phyloP scores from a whole-genome alignment of 202 grass and related monocot genomes.

The Dendrocalamus latiflorus region DNA sequence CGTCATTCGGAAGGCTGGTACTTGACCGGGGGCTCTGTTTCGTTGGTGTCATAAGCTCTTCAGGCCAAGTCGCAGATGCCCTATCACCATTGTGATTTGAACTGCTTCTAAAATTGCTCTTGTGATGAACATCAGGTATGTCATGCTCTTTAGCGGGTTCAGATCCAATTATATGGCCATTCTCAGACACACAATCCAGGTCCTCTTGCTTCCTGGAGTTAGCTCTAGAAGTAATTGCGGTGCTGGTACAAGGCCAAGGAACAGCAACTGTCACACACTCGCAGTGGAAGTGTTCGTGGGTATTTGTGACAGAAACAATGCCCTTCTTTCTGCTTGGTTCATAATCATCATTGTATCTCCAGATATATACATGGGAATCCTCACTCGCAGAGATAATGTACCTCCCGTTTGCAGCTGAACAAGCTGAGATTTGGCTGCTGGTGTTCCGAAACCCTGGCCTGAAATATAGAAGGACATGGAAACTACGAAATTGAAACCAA shows the following conservation, averaged over 20 bases:
- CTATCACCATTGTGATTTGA: constrained; percentile 33
- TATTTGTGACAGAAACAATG: constrained; percentile 52
- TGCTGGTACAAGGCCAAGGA: constrained; percentile 50
- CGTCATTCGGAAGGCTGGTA: constrained; percentile 23
- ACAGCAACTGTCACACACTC: constrained; percentile 68
- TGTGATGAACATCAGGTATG: background rate
- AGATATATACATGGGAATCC: constrained; percentile 85
- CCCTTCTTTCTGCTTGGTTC: constrained; percentile 49
- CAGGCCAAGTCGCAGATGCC: constrained; percentile 68
- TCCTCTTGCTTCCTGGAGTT: constrained; percentile 30
- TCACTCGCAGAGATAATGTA: constrained; percentile 88
- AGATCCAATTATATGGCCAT: constrained; percentile 13
- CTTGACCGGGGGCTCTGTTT: constrained; percentile 43
- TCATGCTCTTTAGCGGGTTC: constrained; percentile 22
- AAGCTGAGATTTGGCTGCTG: too few species aligned
- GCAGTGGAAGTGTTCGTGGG: constrained; percentile 74
- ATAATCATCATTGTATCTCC: constrained; percentile 67
- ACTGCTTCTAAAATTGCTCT: constrained; percentile 13
- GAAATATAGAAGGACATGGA: too few species aligned
- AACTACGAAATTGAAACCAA: too few species aligned
- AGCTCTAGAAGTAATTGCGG: background rate
- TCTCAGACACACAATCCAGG: constrained; percentile 12
- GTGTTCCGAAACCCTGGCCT: too few species aligned
- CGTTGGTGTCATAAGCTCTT: constrained; percentile 59
- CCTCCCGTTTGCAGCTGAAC: constrained; percentile 54